Evolutionary conservation across 1,139 yeast species (phyloP), one percentile per base, ranked within the genome.

Genomic region (Sugiyamaella japonica): DNA sequence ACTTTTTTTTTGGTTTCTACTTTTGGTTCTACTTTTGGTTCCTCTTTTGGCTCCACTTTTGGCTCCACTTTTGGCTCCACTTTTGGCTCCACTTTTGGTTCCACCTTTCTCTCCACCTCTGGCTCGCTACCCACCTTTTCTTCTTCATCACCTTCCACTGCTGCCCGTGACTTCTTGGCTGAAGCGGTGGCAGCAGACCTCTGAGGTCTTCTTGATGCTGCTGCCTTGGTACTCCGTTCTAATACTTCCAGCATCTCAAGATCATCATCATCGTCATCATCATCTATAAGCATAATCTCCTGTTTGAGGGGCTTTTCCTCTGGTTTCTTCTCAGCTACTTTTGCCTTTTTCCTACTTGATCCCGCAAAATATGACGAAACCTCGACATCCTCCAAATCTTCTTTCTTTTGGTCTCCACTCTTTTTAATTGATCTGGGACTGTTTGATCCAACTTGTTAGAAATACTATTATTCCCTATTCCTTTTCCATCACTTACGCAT

Each of bases 181-280:
- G 38, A n/a, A n/a, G 12, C 13, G 38, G 38, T n/a, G 13, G 58
- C 31, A 20, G 25, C 41, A 41, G 41, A 38, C 9, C 41, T 38
- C 17, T 38, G 41, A 15, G 41, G 41, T 38, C 41, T 38, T 38
- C 41, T 38, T 16, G 41, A 38, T 12, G 25, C 25, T 12, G 25
- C 25, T 16, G n/a, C 17, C 16, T 38, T 38, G 17, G 34, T 9
- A 29, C 41, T 39, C 3, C 32, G 25, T n/a, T 13, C 17, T 25
- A 41, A 37, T 6, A 55, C 50, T 36, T 61, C 60, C 31, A 54
- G 28, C 32, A 56, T 42, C 40, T 61, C 66, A 38, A 63, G 66
- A n/a, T 57, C 63, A 32, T 61, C 66, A n/a, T n/a, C 38, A 13
- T 66, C 70, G 10, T 65, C 64, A 8, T 62, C 52, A 17, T 44